Evolutionary conservation across 345 rosid species (phyloP).

Genomic region (Bruguiera sexangula): DNA sequence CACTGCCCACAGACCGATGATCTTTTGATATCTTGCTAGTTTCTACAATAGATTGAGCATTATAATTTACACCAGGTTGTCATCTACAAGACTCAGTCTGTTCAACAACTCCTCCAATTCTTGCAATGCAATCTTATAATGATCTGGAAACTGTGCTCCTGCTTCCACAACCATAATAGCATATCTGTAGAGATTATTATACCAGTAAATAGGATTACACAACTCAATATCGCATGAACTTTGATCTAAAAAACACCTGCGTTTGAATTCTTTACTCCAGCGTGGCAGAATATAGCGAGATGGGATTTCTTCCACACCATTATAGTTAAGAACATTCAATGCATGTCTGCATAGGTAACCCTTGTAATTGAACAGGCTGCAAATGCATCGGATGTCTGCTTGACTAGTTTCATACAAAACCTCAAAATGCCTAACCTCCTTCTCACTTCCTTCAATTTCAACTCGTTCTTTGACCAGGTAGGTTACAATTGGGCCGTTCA

Average conservation of each 20-base stretch:
- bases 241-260: not conserved
- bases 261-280: not conserved
- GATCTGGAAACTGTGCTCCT: not conserved
- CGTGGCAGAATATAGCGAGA: not conserved
- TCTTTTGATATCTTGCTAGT: too few relatives aligned
- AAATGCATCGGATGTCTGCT: constrained; percentile 1
- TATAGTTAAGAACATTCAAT: not conserved
- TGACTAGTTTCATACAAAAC: not conserved
- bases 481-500: constrained; percentile 9
- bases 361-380: constrained; percentile 3
- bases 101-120: not conserved
- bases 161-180: not conserved
- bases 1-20: too few relatives aligned
- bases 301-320: constrained; percentile 1
- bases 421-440: constrained; percentile 1
- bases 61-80: not conserved
- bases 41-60: not conserved
- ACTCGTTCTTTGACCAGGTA: constrained; percentile 16
- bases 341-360: constrained; percentile 4
- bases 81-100: not conserved
- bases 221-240: not conserved
- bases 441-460: constrained; percentile 10
- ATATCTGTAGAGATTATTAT: not conserved
- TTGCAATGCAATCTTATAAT: not conserved
- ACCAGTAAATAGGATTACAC: constrained; percentile 1